Evolutionary conservation across 2,329 filamentous ascomycete species (phyloP).

Genomic region (Pseudogymnoascus sp.): DNA sequence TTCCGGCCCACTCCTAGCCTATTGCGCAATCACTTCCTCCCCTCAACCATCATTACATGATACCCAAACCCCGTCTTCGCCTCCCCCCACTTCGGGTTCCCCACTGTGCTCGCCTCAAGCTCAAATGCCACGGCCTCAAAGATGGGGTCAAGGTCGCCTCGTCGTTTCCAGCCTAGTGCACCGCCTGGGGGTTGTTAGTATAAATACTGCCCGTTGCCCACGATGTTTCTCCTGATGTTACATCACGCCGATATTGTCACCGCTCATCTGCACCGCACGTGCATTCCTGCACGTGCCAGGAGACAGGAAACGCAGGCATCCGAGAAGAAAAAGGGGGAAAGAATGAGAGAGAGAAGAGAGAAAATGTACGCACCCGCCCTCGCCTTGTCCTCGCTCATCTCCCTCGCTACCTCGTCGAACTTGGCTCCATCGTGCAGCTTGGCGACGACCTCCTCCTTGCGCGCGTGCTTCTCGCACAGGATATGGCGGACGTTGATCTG

Average conservation of each 20-base stretch:
- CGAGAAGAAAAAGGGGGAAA: not conserved
- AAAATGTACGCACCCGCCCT: constrained; percentile 42
- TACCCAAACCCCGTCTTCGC: constrained; percentile 70
- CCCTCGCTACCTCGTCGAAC: constrained; percentile 66
- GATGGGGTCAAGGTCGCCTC: constrained; percentile 56
- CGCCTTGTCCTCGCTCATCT: constrained; percentile 71
- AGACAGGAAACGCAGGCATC: not conserved
- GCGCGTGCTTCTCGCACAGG: constrained; percentile 64
- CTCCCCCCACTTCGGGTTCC: constrained; percentile 57
- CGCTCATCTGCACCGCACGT: not conserved
- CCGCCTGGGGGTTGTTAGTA: constrained; percentile 43
- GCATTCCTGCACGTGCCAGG: not conserved
- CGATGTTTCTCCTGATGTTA: not conserved
- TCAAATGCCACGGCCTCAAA: constrained; percentile 68
- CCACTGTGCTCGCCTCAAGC: constrained; percentile 57
- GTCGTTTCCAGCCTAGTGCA: constrained; percentile 63
- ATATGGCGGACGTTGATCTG: constrained; percentile 70
- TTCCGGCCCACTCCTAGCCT: not conserved
- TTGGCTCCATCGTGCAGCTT: constrained; percentile 59
- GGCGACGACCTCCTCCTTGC: constrained; percentile 66
- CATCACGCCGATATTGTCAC: not conserved
- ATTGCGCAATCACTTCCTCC: constrained; percentile 22
- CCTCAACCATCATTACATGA: constrained; percentile 67
- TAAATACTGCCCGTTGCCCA: not conserved
- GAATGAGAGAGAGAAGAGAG: not conserved